Evolutionary conservation across 805 yeast genomes (phyloP).

Genomic region (Saturnispora dispora): DNA sequence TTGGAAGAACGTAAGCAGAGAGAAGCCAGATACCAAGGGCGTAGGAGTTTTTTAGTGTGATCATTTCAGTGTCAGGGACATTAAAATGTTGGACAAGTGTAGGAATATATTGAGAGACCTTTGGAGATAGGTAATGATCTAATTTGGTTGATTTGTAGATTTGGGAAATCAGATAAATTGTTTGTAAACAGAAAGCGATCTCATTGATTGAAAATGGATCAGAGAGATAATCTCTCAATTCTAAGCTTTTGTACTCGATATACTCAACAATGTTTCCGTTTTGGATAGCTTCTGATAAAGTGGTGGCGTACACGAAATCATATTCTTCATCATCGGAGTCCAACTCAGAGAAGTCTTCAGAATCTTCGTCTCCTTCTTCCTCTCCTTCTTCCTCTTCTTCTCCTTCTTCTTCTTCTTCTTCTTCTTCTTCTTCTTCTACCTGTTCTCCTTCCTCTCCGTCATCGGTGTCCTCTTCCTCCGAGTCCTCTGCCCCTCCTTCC

Average conservation of each 20-base stretch:
- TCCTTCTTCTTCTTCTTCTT: constrained; percentile 11
- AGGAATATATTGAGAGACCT: constrained; percentile 21
- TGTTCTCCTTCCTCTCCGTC: constrained; percentile 40
- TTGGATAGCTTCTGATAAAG: constrained; percentile 8
- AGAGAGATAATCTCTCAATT: constrained; percentile 25
- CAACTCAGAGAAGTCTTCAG: constrained; percentile 48
- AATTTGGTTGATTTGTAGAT: constrained; percentile 15
- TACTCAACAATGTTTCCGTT: constrained; percentile 13
- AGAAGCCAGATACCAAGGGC: constrained; percentile 34
- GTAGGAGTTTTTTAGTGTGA: constrained; percentile 26
- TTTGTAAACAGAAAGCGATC: constrained; percentile 20
- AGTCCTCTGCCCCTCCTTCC: neutral
- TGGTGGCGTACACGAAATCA: constrained; percentile 9
- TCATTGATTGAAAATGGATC: constrained; percentile 27
- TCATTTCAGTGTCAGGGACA: constrained; percentile 31
- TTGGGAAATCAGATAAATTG: constrained; percentile 13
- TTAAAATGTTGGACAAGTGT: constrained; percentile 15
- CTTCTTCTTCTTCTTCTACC: constrained; percentile 67
- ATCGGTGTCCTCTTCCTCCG: constrained; percentile 58
- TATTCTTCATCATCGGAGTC: constrained; percentile 13
- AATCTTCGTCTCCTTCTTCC: constrained; percentile 41
- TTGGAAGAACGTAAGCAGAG: constrained; percentile 34
- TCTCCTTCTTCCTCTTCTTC: constrained; percentile 26
- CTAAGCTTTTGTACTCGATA: constrained; percentile 20
- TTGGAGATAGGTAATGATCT: constrained; percentile 19